phyloP scores from a whole-genome alignment of 192 early-diverging fungal genomes.

The Coemansia reversa region DNA sequence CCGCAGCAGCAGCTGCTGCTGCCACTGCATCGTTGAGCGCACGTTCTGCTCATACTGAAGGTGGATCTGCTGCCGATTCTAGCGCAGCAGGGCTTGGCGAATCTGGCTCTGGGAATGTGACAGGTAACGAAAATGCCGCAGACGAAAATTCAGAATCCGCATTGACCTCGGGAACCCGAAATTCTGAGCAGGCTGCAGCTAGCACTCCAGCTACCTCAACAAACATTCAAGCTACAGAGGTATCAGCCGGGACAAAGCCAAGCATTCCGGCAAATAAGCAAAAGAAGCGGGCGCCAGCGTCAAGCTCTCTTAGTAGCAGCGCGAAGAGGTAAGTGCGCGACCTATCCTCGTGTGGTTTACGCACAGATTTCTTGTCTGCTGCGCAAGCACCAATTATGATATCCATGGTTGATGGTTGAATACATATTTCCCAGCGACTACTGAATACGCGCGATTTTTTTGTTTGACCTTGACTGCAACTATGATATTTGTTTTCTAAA shows the following conservation, averaged over 20 bases:
- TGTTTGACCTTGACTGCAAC: neutral
- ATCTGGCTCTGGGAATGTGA: neutral
- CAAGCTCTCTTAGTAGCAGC: constrained; percentile 58
- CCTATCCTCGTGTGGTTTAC: too few relatives aligned
- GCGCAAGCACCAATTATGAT: too few relatives aligned
- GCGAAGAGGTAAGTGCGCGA: constrained; percentile 56
- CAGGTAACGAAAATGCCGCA: neutral
- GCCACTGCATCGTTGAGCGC: neutral
- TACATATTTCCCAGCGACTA: too few relatives aligned
- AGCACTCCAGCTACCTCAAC: neutral
- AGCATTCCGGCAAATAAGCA: constrained; percentile 20
- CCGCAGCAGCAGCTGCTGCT: constrained; percentile 6
- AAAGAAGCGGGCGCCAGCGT: constrained; percentile 34
- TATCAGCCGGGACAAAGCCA: constrained; percentile 10
- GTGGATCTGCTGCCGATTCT: neutral
- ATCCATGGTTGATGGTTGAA: too few relatives aligned
- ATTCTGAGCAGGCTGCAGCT: neutral
- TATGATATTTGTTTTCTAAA: constrained; percentile 4
- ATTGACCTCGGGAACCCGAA: neutral
- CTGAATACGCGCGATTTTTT: too few relatives aligned
- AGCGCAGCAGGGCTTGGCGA: neutral
- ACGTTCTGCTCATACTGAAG: neutral
- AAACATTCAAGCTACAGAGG: constrained; percentile 7
- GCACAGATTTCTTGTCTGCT: too few relatives aligned
- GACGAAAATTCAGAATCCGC: neutral